Conservation (phyloP, 2,329 filamentous ascomycete species). For the Lecanicillium sp. region DNA sequence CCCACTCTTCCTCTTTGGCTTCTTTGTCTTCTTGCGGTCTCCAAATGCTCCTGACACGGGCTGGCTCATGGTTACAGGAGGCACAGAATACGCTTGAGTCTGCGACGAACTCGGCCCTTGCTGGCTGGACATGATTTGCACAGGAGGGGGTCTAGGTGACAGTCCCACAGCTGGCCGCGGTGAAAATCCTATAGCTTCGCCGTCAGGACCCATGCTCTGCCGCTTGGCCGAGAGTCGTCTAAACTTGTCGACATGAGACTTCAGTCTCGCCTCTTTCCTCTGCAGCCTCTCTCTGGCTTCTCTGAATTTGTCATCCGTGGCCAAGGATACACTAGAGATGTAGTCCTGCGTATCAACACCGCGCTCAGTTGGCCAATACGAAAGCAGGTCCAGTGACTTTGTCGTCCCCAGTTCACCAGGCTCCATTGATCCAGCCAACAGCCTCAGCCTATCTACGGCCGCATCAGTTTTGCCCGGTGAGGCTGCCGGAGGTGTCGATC, state of each 20-base stretch:
- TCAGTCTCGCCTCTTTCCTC: slow-evolving; percentile 24
- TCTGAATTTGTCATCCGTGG: slow-evolving; percentile 26
- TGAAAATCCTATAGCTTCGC: not conserved
- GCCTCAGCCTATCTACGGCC: slow-evolving; percentile 25
- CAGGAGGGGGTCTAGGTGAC: slow-evolving; percentile 11
- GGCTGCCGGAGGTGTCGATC: slow-evolving; percentile 14
- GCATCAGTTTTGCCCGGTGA: slow-evolving; percentile 14
- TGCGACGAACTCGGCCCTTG: slow-evolving; percentile 25
- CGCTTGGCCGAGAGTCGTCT: slow-evolving; percentile 21
- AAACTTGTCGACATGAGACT: slow-evolving; percentile 25
- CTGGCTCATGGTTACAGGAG: slow-evolving; percentile 37
- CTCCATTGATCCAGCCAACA: slow-evolving; percentile 23
- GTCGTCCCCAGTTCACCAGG: slow-evolving; percentile 17
- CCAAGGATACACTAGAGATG: slow-evolving; percentile 28
- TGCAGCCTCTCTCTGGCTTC: slow-evolving; percentile 24
- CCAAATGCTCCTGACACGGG: slow-evolving; percentile 38
- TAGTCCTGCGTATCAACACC: slow-evolving; percentile 27
- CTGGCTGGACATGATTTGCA: slow-evolving; percentile 29
- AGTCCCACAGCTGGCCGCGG: slow-evolving; percentile 4
- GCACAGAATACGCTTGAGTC: slow-evolving; percentile 18
- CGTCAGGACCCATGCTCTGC: slow-evolving; percentile 11
- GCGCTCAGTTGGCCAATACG: slow-evolving; percentile 31
- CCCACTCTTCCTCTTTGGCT: slow-evolving; percentile 9
- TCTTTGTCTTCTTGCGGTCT: slow-evolving; percentile 29
- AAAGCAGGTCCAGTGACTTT: slow-evolving; percentile 22